Conservation (phyloP, 345 rosid species). For the Aethionema arabicum region DNA sequence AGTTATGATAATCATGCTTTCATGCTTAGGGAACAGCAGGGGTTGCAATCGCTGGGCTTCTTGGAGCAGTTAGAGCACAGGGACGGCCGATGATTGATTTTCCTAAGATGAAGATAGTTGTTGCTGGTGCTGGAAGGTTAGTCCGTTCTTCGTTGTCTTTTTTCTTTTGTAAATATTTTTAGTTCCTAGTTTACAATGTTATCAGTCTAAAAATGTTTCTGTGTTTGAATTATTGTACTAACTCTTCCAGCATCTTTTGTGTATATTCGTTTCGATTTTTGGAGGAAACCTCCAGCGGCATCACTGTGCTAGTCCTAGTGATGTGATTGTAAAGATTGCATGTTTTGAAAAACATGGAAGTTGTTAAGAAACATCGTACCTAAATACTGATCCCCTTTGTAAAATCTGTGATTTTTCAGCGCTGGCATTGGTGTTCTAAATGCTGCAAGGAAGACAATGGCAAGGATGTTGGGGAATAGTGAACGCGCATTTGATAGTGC, state of each 20-base stretch:
- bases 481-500: slow-evolving; percentile 87
- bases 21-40: slow-evolving; percentile 87
- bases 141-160: neutral
- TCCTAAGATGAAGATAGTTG: slow-evolving; percentile 94
- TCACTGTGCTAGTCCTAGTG: slow-evolving; percentile 12
- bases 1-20: slow-evolving; percentile 10
- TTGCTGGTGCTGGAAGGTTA: slow-evolving; percentile 99
- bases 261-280: neutral
- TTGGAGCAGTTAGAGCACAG: slow-evolving; percentile 99
- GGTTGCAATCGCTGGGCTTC: slow-evolving; percentile 96
- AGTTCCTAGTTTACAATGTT: slow-evolving; percentile 8
- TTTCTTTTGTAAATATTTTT: neutral
- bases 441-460: slow-evolving; percentile 98
- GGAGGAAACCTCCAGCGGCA: slow-evolving; percentile 11
- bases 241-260: slow-evolving; percentile 1
- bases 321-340: slow-evolving; percentile 11
- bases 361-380: slow-evolving; percentile 2
- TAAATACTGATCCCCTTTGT: slow-evolving; percentile 20
- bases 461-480: slow-evolving; percentile 90
- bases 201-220: neutral
- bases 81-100: slow-evolving; percentile 97
- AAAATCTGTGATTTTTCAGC: slow-evolving; percentile 48
- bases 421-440: slow-evolving; percentile 98
- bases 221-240: slow-evolving; percentile 8
- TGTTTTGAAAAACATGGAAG: slow-evolving; percentile 4